Evolutionary conservation across 306 rosid species (phyloP), one percentile per base, ranked within the genome.

Genomic region (Coriaria nepalensis): DNA sequence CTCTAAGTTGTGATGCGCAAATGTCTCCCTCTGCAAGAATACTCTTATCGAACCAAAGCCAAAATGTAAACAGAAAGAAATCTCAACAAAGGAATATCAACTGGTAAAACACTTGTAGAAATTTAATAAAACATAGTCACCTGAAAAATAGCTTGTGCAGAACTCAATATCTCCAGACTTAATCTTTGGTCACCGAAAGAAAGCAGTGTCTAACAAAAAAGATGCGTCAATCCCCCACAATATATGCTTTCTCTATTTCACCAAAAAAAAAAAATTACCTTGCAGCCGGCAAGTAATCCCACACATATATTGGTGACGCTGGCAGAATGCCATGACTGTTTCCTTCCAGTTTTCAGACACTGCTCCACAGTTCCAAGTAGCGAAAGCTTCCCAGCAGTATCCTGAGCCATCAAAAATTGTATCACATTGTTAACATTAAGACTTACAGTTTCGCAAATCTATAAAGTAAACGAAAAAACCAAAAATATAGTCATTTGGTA

Each of bases 271-370:
- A 44, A 43, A 10, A 60, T 55, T 48, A 84, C 95, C 97, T 90
- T 90, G 66, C 84, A 79, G 60, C 94, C 97, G 4, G 97, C 78
- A 39, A 81, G 94, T 70, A 90, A 69, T 52, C 92, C 95, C 60
- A 75, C 94, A 47, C 97, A 90, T 59, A 79, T 75, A 74, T 90
- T 90, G 69, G 95, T 84, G 64, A 90, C 69, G 68, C 84, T 79
- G 44, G 92, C 79, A 13, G 78, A 70, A 71, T 68, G 93, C 90
- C 97, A 79, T 53, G 76, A 72, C 63, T 90, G 92, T 52, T 81
- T 90, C 73, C 68, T 84, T 70, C 97, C 97, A 59, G 93, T 53
- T 81, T 90, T 90, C 75, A 90, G 63, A 79, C 87, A 79, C 69
- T 84, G 95, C 61, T 90, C 97, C 59, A 90, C 73, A 34, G 62